Percentiles rank a stretch among this genome's conserved stretches.
These are phyloP conservation scores for Carallia brachiata DNA, from an alignment of 345 rosid species.

Conservation along the genomic window DNA sequence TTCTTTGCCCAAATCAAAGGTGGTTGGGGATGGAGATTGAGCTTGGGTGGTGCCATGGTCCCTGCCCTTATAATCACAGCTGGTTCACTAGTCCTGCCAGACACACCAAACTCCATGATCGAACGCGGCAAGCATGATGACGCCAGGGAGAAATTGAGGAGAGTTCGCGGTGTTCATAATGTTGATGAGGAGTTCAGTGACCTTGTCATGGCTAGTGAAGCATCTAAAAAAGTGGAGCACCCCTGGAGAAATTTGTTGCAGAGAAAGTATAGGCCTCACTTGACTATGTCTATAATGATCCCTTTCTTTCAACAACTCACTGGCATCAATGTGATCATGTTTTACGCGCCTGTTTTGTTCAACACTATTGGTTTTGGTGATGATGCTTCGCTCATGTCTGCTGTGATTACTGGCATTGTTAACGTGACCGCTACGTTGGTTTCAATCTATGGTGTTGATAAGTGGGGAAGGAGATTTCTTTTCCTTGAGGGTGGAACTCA, in stretches of 20 bases:
- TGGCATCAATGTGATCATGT: constrained; percentile 85
- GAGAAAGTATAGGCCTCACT: constrained; percentile 82
- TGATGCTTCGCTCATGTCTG: constrained; percentile 75
- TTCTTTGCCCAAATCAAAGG: constrained; percentile 80
- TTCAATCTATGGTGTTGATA: constrained; percentile 78
- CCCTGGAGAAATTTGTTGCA: constrained; percentile 81
- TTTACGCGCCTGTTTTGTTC: constrained; percentile 88
- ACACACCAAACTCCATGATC: constrained; percentile 94
- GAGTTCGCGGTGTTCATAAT: constrained; percentile 68
- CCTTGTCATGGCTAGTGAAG: constrained; percentile 70
- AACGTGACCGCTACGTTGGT: constrained; percentile 65
- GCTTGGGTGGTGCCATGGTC: constrained; percentile 93
- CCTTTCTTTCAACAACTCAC: constrained; percentile 90
- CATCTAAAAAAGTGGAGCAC: constrained; percentile 61
- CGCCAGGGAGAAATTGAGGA: constrained; percentile 56
- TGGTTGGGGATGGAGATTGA: constrained; percentile 94
- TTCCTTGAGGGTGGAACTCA: constrained; percentile 83
- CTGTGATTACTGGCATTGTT: constrained; percentile 72
- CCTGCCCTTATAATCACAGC: constrained; percentile 84
- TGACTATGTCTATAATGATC: constrained; percentile 66
- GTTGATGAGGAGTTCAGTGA: constrained; percentile 77
- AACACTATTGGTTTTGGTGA: constrained; percentile 65
- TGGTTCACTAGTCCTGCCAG: constrained; percentile 83
- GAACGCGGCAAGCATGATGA: constrained; percentile 68
- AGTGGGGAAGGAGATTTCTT: constrained; percentile 78